Base-by-base conservation (phyloP, 1,284 basidiomycete genomes). In the Grifola frondosa region DNA sequence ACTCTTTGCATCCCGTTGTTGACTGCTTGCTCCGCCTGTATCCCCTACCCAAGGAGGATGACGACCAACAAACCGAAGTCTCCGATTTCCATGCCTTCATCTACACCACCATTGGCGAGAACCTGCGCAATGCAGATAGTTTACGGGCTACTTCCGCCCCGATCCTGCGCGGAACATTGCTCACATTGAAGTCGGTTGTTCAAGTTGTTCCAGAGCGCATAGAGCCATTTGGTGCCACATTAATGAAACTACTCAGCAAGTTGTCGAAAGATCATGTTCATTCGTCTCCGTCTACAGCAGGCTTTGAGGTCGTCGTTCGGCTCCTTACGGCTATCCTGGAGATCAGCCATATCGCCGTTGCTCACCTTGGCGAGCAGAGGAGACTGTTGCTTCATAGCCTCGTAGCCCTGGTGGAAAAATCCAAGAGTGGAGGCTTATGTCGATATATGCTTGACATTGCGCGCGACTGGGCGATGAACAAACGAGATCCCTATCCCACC, bases 151-250 rank as follows among this genome's bases (percentile, higher is more conserved):
- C 37, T 11, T 20, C 42, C 9, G 19, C 22, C 12, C 81, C 72
- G n/a, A 77, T 80, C 44, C 70, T 94, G 22, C 86, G 88, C 23
- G 91, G 91, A 16, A 83, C 86, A 12, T 75, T 99, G 32, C 77
- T 93, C 49, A 86, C 99, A 73, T 74, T 99, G 41, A 87, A 91
- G 60, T 89, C 91, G 0, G 87, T 96, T 57, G 84, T 94, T n/a
- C 81, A 89, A 54, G 79, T 84, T 23, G 78, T 83, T 19, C 89
- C 93, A 0, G 88, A 93, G 59, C 84, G 91, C 42, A 82, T 96
- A 36, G 94, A 99, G 55, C 73, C 77, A 0, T 95, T 96, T 65
- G 75, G 87, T 25, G 68, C 75, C 2, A 75, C 80, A 9, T 74
- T 98, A 11, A 83, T 94, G 69, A 95, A 90, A 61, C 77, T 97